Evolutionary conservation across 2,329 filamentous ascomycete genomes (phyloP), one percentile per base, ranked within the genome.

Genomic region (Thelonectria olida): DNA sequence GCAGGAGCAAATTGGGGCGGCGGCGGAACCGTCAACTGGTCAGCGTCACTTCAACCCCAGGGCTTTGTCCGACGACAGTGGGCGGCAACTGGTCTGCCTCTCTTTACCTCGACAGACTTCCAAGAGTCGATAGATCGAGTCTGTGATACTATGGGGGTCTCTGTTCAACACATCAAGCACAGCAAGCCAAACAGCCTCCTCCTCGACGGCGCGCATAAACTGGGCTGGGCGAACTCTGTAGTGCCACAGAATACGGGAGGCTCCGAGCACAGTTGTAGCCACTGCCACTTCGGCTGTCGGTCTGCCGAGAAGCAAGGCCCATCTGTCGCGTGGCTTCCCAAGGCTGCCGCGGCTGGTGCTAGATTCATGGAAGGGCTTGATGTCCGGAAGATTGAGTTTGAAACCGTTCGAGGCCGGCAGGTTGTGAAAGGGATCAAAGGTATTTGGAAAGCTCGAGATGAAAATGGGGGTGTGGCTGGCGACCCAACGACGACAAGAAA

Each of bases 1-100:
- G 86, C 90, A 0, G 92, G 90, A 2, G 84, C 85, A 49, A 85
- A 85, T 27, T 94, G 89, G 85, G 92, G 92, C 34, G 92, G 92
- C 20, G 92, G 92, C 36, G 92, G 92, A 4, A 91, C 90, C 0
- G 77, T 96, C 64, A 96, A 96, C 74, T 96, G 92, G 92, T 89
- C 80, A 64, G 83, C 82, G 13, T 75, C 76, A 27, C 75, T 85
- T 55, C 79, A 82, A 66, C 90, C 90, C 0, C 91, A 92, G 71
- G 86, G 84, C 10, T 90, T 83, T 65, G 90, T 96, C 2, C 85
- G 92, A 2, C 81, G 86, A 62, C 91, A 95, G 76, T 96, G 92
- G 92, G 87, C 90, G 0, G 51, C 41, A 1, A 79, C 85, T 48
- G 45, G 45, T 3, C 45, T 48, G n/a, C 45, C 45, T 20, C 5